Evolutionary conservation across 352 stramenopile genomes (phyloP).

Genomic region (Phytophthora pisi): DNA sequence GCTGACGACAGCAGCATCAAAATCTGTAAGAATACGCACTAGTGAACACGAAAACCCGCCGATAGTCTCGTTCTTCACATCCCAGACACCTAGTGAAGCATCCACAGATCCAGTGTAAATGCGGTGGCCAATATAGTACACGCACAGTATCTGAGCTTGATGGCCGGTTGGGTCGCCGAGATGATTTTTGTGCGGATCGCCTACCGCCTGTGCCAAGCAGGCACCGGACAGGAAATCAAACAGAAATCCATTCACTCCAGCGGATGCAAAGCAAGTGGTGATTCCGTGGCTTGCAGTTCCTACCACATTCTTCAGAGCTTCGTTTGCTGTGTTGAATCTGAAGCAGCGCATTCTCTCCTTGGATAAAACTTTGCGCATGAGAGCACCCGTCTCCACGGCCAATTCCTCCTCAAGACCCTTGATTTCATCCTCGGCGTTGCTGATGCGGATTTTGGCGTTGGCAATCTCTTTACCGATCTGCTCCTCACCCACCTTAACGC

Average conservation of each 20-base stretch:
- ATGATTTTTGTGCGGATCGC: slow-evolving; percentile 66
- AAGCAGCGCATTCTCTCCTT: slow-evolving; percentile 79
- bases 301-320: slow-evolving; percentile 74
- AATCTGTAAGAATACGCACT: slow-evolving; percentile 59
- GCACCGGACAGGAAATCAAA: slow-evolving; percentile 74
- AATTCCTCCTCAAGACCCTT: slow-evolving; percentile 71
- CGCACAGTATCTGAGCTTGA: slow-evolving; percentile 66
- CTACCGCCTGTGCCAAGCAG: slow-evolving; percentile 68
- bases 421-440: slow-evolving; percentile 73
- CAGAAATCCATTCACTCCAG: slow-evolving; percentile 51
- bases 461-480: slow-evolving; percentile 62
- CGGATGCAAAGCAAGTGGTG: slow-evolving; percentile 59
- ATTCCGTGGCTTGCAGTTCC: slow-evolving; percentile 73
- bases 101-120: slow-evolving; percentile 81
- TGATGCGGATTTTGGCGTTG: slow-evolving; percentile 69
- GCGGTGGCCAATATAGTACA: slow-evolving; percentile 61
- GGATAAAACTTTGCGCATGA: slow-evolving; percentile 75
- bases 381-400: slow-evolving; percentile 61
- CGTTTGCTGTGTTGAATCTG: slow-evolving; percentile 73
- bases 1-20: slow-evolving; percentile 77
- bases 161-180: slow-evolving; percentile 67
- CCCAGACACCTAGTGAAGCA: slow-evolving; percentile 67
- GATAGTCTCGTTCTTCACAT: slow-evolving; percentile 58
- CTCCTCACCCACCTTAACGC: slow-evolving; percentile 61
- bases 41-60: slow-evolving; percentile 58